phyloP scores from a whole-genome alignment of 1,284 basidiomycete species.

The Mycena citricolor region DNA sequence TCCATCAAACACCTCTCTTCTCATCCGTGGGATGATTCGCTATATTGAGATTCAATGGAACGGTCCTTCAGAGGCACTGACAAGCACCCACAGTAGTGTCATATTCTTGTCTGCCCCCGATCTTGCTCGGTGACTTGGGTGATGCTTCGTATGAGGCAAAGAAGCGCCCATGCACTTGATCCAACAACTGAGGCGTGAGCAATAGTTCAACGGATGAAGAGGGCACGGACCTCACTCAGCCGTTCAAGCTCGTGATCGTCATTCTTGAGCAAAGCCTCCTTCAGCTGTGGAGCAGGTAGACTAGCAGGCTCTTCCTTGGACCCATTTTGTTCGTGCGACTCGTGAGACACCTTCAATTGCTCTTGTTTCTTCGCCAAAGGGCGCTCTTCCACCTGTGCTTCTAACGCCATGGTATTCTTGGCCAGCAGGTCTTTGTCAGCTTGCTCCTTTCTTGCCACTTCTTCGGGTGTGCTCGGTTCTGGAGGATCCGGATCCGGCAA shows the following conservation, averaged over 20 bases:
- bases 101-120: too few species aligned
- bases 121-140: slow-evolving; percentile 36
- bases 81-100: slow-evolving; percentile 33
- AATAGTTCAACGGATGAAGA: background rate
- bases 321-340: slow-evolving; percentile 21
- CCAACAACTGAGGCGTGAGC: slow-evolving; percentile 59
- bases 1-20: slow-evolving; percentile 72
- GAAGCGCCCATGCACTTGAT: slow-evolving; percentile 75
- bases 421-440: slow-evolving; percentile 56
- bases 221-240: slow-evolving; percentile 60
- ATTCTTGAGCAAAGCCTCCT: slow-evolving; percentile 81
- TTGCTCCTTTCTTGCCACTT: slow-evolving; percentile 44
- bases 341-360: slow-evolving; percentile 53
- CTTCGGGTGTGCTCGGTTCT: slow-evolving; percentile 33
- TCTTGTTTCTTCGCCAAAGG: slow-evolving; percentile 90
- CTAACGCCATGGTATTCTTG: slow-evolving; percentile 69
- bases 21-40: slow-evolving; percentile 83
- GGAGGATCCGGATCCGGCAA: too few species aligned
- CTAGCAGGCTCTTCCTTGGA: slow-evolving; percentile 17
- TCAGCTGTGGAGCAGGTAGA: too few species aligned
- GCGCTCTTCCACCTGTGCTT: slow-evolving; percentile 82
- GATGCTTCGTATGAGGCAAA: slow-evolving; percentile 64
- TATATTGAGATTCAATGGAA: slow-evolving; percentile 61
- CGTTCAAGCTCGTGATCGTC: slow-evolving; percentile 86
- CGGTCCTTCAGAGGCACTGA: too few species aligned